phyloP scores from a whole-genome alignment of 345 rosid genomes.

The Corchorus olitorius region DNA sequence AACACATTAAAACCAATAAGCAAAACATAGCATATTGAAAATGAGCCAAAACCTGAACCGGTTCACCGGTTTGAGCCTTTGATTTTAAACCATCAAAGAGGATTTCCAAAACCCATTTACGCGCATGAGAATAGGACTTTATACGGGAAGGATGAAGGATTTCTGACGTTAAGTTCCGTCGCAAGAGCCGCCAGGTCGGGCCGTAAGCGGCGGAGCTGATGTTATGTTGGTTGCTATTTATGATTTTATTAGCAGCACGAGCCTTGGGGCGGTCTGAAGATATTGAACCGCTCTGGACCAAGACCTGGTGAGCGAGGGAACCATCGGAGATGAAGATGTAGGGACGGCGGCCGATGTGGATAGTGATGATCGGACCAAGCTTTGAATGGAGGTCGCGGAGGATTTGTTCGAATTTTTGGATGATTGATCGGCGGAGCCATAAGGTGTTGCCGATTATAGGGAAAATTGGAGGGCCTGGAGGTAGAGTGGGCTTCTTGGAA shows the following conservation, averaged over 20 bases:
- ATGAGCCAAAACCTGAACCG: slow-evolving; percentile 20
- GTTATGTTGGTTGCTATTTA: slow-evolving; percentile 31
- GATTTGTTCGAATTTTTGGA: slow-evolving; percentile 3
- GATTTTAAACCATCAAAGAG: slow-evolving; percentile 18
- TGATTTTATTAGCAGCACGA: slow-evolving; percentile 20
- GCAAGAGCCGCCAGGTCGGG: slow-evolving; percentile 45
- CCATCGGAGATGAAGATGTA: slow-evolving; percentile 39
- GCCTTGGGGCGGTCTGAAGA: slow-evolving; percentile 45
- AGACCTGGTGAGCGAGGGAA: slow-evolving; percentile 41
- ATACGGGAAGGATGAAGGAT: slow-evolving; percentile 38
- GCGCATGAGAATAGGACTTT: slow-evolving; percentile 23
- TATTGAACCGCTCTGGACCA: slow-evolving; percentile 41
- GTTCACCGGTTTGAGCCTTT: neutral
- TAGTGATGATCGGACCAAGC: slow-evolving; percentile 42
- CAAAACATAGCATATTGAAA: slow-evolving; percentile 43
- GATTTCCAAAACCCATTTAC: slow-evolving; percentile 41
- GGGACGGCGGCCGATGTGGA: slow-evolving; percentile 36
- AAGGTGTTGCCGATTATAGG: slow-evolving; percentile 24
- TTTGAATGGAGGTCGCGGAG: slow-evolving; percentile 29
- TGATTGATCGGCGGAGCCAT: neutral
- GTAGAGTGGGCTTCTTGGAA: slow-evolving; percentile 13
- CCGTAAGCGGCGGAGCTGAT: slow-evolving; percentile 45
- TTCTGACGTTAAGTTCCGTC: slow-evolving; percentile 47
- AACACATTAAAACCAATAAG: slow-evolving; percentile 22
- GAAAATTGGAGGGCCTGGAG: slow-evolving; percentile 31